phyloP scores from a whole-genome alignment of 2,329 filamentous ascomycete species.

The Colletotrichum sp. region DNA sequence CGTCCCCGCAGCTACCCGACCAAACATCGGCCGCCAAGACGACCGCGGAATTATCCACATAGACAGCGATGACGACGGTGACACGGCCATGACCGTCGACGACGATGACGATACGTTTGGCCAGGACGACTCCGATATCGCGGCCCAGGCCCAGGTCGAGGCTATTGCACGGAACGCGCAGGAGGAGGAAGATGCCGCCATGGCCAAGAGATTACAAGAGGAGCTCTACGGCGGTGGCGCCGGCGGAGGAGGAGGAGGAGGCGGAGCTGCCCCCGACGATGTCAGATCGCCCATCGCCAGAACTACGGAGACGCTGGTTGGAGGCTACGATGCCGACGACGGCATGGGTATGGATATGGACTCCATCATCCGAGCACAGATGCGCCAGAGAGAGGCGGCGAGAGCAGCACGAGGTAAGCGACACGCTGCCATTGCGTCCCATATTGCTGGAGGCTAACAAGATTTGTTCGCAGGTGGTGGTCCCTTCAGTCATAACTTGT shows the following conservation, averaged over 20 bases:
- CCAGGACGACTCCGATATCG: slow-evolving; percentile 39
- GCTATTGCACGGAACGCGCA: slow-evolving; percentile 54
- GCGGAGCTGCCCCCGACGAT: slow-evolving; percentile 56
- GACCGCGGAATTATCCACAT: slow-evolving; percentile 72
- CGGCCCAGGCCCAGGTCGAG: slow-evolving; percentile 36
- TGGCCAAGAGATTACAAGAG: slow-evolving; percentile 90
- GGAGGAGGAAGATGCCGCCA: slow-evolving; percentile 89
- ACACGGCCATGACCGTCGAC: slow-evolving; percentile 42
- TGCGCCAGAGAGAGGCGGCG: slow-evolving; percentile 46
- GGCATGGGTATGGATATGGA: slow-evolving; percentile 64
- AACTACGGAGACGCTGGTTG: slow-evolving; percentile 90
- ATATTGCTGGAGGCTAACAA: neutral
- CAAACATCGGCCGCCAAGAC: slow-evolving; percentile 51
- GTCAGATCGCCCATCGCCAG: slow-evolving; percentile 90
- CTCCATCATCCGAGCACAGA: slow-evolving; percentile 62
- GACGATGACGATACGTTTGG: slow-evolving; percentile 43
- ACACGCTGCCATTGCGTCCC: neutral
- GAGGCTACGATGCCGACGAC: slow-evolving; percentile 58
- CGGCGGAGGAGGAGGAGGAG: slow-evolving; percentile 45
- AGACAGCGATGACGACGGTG: slow-evolving; percentile 76
- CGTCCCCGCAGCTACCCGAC: slow-evolving; percentile 30
- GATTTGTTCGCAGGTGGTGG: slow-evolving; percentile 27
- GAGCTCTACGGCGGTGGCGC: slow-evolving; percentile 71
- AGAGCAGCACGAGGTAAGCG: slow-evolving; percentile 25
- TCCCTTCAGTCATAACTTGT: slow-evolving; percentile 42